Base-by-base conservation (phyloP, 495 filamentous ascomycete genomes). In the Neurospora tetrasperma region DNA sequence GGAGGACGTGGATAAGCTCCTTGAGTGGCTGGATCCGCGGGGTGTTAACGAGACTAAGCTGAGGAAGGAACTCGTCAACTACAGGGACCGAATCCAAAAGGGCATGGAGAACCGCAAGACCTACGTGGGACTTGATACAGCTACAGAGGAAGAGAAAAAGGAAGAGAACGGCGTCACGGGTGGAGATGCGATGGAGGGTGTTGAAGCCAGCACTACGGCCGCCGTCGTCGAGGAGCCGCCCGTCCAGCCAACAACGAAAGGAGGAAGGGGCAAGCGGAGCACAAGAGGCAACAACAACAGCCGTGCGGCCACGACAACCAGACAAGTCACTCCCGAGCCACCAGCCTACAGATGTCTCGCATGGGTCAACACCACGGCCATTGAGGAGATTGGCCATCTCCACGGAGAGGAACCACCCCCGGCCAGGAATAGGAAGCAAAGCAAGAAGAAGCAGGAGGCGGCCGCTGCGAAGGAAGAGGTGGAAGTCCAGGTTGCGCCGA, bases 21-120 rank as follows among this genome's bases (percentile, higher is more conserved):
- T 98, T 70, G 87, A 86, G 39, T 99, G 96, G 96, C 86, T 99
- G 6, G 96, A 99, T 77, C 83, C 89, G 9, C 90, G 91, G 38
- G 96, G 96, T 1, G 82, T 89, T 44, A 92, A 96, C 42, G 96
- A 99, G 81, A 81, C 89, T 42, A 94, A 93, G 78, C 83, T 99
- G 31, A 87, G 90, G 42, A 97, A 97, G 80, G 94, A 97, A 81
- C 86, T 99, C 3, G 83, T 90, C 71, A 80, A 86, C 14, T 96
- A 94, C 81, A 89, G 90, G 12, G 90, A 93, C 12, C 88, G 88
- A 76, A 98, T 99, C 71, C 83, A 85, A 39, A 85, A 85, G 73
- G 90, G 94, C 78, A 98, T 99, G 96, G 82, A 89, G 73, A 88
- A 88, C 75, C 89, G 94, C 70, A 86, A 89, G 71, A 85, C 86